phyloP scores from a whole-genome alignment of 1,284 basidiomycete genomes.

The Ceratobasidium sp. region DNA sequence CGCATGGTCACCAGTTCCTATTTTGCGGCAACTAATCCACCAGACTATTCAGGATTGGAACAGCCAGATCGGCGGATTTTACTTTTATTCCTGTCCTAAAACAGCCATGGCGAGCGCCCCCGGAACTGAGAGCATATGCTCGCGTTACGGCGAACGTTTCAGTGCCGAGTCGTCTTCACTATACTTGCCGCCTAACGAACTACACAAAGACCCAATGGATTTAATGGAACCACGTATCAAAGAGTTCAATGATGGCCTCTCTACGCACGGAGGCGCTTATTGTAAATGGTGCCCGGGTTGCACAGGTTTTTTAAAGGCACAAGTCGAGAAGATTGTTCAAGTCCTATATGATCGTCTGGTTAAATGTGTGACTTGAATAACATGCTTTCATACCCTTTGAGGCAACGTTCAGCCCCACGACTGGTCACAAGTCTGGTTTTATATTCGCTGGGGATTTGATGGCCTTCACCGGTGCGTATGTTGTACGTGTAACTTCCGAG shows the following conservation, averaged over 20 bases:
- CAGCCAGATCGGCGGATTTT: constrained; percentile 13
- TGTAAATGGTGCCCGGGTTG: constrained; percentile 23
- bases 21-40: constrained; percentile 11
- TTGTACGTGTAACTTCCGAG: too few relatives aligned
- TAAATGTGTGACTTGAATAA: too few relatives aligned
- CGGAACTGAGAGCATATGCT: not conserved
- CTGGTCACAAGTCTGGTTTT: too few relatives aligned
- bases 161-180: constrained; percentile 14
- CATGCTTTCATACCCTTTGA: too few relatives aligned
- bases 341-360: too few relatives aligned
- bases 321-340: too few relatives aligned
- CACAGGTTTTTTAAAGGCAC: not conserved
- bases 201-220: not conserved
- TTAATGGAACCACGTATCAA: constrained; percentile 14
- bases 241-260: not conserved
- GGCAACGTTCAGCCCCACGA: too few relatives aligned
- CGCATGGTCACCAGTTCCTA: constrained; percentile 8
- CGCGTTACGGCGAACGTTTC: not conserved
- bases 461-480: too few relatives aligned
- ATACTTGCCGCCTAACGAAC: not conserved
- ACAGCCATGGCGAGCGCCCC: too few relatives aligned
- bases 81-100: not conserved
- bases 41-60: constrained; percentile 9
- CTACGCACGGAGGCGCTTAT: constrained; percentile 6
- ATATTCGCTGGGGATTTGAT: too few relatives aligned